A percentile compares a stretch with the other conserved stretches of the same genome.
Evolutionary conservation across 2,329 filamentous ascomycete species (phyloP).

Genomic region (Colletotrichum truncatum): DNA sequence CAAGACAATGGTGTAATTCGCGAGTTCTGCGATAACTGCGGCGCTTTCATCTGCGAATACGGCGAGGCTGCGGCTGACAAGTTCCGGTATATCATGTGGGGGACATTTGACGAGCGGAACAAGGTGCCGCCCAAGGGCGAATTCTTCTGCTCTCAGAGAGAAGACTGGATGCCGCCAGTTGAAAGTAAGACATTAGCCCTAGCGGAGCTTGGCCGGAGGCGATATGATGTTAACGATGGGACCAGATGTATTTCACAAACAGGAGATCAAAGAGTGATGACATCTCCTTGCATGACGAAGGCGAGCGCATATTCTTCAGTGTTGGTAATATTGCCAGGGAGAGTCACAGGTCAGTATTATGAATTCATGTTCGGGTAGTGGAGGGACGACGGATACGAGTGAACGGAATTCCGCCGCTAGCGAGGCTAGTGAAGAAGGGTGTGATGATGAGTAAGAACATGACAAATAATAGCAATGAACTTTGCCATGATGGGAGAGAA

Average conservation of each 20-base stretch:
- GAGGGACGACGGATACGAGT: neutral
- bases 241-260: constrained; percentile 1
- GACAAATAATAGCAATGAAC: neutral
- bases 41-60: constrained; percentile 44
- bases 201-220: neutral
- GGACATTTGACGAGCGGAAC: constrained; percentile 58
- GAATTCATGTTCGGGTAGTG: neutral
- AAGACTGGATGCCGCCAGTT: constrained; percentile 60
- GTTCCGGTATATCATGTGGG: constrained; percentile 54
- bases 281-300: neutral
- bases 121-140: constrained; percentile 61
- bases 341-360: too few relatives aligned
- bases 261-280: constrained; percentile 4
- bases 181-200: constrained; percentile 39
- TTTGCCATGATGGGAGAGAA: too few relatives aligned
- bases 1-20: constrained; percentile 43
- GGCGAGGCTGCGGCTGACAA: constrained; percentile 47
- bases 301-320: too few relatives aligned
- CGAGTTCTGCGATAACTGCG: constrained; percentile 42
- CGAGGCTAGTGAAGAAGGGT: neutral
- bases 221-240: neutral
- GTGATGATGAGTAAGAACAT: neutral
- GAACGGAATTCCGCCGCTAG: neutral
- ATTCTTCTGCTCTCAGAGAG: constrained; percentile 60
- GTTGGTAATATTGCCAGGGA: too few relatives aligned